A percentile compares a stretch with the other conserved stretches of the same genome.
Evolutionary conservation across 2,329 filamentous ascomycete species (phyloP).

Genomic region (Arthroderma sp.): DNA sequence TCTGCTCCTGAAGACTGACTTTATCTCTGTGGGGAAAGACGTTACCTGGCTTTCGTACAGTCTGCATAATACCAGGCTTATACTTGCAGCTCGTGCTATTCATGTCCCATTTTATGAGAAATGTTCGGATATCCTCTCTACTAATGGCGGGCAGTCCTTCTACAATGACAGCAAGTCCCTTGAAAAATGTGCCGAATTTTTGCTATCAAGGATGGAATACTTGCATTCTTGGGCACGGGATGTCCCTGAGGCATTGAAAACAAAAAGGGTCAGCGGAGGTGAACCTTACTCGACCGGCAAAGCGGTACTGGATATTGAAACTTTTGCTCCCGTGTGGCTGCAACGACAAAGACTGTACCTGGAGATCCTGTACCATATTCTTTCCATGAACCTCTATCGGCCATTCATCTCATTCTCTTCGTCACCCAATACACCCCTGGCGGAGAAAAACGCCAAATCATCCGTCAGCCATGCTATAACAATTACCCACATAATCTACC

Average conservation of each 20-base stretch:
- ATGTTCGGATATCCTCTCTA: too few relatives aligned
- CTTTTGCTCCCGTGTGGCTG: constrained; percentile 28
- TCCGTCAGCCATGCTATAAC: constrained; percentile 18
- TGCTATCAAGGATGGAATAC: too few relatives aligned
- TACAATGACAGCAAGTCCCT: constrained; percentile 19
- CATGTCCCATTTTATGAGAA: constrained; percentile 24
- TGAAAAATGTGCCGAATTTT: background rate
- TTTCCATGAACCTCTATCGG: constrained; percentile 27
- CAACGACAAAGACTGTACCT: constrained; percentile 32
- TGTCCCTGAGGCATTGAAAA: constrained; percentile 29
- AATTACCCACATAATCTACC: constrained; percentile 27
- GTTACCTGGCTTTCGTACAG: constrained; percentile 30
- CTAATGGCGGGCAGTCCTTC: too few relatives aligned
- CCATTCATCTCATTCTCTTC: constrained; percentile 27
- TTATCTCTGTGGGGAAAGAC: constrained; percentile 20
- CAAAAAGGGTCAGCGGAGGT: constrained; percentile 20
- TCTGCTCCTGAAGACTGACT: constrained; percentile 19
- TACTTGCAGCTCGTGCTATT: constrained; percentile 20
- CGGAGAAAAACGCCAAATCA: constrained; percentile 10
- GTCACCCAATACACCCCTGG: constrained; percentile 9
- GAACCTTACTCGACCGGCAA: constrained; percentile 27
- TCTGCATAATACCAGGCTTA: constrained; percentile 23
- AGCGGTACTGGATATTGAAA: constrained; percentile 23
- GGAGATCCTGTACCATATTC: constrained; percentile 30
- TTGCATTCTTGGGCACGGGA: constrained; percentile 17